Evolutionary conservation across 2,329 filamentous ascomycete genomes (phyloP).

Genomic region (Penicillium polonicum): DNA sequence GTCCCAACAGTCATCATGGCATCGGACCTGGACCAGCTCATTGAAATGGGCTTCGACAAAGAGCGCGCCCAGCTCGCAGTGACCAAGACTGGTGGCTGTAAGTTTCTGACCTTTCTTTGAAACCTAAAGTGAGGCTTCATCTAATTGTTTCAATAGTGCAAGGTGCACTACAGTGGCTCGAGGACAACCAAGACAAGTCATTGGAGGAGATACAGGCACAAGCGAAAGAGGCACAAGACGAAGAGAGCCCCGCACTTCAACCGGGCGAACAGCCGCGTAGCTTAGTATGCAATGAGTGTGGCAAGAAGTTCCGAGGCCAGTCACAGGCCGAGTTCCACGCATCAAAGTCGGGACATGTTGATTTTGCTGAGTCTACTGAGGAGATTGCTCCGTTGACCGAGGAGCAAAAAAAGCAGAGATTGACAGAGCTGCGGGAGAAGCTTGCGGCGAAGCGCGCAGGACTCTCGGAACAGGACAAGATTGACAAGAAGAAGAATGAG

Average conservation of each 20-base stretch:
- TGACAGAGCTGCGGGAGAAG: slow-evolving; percentile 71
- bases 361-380: slow-evolving; percentile 92
- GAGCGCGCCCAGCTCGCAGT: slow-evolving; percentile 79
- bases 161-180: slow-evolving; percentile 90
- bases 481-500: slow-evolving; percentile 82
- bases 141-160: slow-evolving; percentile 60
- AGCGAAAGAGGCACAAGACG: slow-evolving; percentile 51
- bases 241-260: slow-evolving; percentile 64
- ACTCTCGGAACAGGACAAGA: slow-evolving; percentile 70
- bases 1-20: slow-evolving; percentile 30
- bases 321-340: slow-evolving; percentile 87
- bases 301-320: slow-evolving; percentile 81
- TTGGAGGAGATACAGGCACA: slow-evolving; percentile 73
- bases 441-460: slow-evolving; percentile 69
- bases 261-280: slow-evolving; percentile 72
- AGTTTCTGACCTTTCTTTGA: slow-evolving; percentile 36
- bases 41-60: slow-evolving; percentile 76
- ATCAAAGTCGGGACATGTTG: slow-evolving; percentile 82
- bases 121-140: background rate
- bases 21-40: slow-evolving; percentile 60
- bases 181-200: slow-evolving; percentile 83
- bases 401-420: slow-evolving; percentile 79
- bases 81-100: slow-evolving; percentile 77
- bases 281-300: slow-evolving; percentile 90
- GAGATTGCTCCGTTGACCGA: slow-evolving; percentile 87